These are phyloP conservation scores for Debaryomycetaceae sp. DNA, from an alignment of 1,139 yeast species.

Conservation along the genomic window DNA sequence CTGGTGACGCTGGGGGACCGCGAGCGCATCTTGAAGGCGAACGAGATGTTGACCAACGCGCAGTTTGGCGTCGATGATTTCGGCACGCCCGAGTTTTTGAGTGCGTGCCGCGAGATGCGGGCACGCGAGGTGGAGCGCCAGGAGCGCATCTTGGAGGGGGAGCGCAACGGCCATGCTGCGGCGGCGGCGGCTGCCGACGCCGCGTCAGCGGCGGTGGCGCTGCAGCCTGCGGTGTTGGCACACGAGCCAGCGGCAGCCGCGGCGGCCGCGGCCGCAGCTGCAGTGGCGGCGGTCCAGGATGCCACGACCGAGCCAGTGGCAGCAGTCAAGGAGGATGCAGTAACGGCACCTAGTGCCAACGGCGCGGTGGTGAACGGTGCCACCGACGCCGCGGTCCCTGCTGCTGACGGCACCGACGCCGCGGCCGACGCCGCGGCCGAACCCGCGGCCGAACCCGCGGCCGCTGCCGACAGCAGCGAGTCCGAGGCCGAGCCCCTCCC, in stretches of 20 bases:
- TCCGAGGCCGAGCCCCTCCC: conserved; percentile 9
- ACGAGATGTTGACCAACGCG: conserved; percentile 95
- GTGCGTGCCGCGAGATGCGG: conserved; percentile 73
- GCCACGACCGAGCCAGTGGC: conserved; percentile 1
- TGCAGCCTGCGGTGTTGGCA: not conserved
- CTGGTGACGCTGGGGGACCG: conserved; percentile 73
- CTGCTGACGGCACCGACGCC: not conserved
- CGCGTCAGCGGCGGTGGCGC: conserved; percentile 1
- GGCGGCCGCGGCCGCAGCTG: conserved; percentile 3
- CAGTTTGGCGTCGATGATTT: conserved; percentile 94
- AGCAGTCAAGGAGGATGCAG: not conserved
- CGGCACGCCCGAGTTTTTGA: conserved; percentile 64
- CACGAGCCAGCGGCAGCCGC: not conserved
- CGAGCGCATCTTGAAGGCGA: conserved; percentile 81
- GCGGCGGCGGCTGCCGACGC: not conserved
- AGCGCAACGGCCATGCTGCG: conserved; percentile 10
- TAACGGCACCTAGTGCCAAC: conserved; percentile 1
- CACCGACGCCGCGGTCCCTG: not conserved
- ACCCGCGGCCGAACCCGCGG: not conserved
- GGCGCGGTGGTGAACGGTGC: not conserved
- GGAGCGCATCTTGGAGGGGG: conserved; percentile 40
- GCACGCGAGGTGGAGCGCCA: conserved; percentile 62
- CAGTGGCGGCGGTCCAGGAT: conserved; percentile 4
- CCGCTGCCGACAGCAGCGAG: conserved; percentile 12
- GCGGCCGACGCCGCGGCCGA: conserved; percentile 1